These are phyloP conservation scores for Saturnispora diversa DNA, from an alignment of 805 yeast species.

Conservation along the genomic window DNA sequence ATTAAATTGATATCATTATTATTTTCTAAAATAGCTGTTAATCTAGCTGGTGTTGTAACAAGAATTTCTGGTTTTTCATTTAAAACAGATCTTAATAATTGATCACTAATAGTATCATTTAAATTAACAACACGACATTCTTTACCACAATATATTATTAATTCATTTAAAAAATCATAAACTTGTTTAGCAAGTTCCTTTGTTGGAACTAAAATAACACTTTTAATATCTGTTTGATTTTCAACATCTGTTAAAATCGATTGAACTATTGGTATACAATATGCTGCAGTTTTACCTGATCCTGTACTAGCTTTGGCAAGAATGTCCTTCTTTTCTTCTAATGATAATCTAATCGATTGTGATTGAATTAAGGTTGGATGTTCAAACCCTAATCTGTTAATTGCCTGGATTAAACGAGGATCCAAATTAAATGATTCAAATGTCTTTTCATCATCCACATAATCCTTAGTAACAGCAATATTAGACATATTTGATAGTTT, in stretches of 20 bases:
- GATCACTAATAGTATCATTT: slow-evolving; percentile 51
- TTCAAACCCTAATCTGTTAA: slow-evolving; percentile 68
- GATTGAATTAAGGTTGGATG: slow-evolving; percentile 90
- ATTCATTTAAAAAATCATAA: slow-evolving; percentile 53
- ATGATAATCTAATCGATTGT: slow-evolving; percentile 83
- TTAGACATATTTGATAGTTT: slow-evolving; percentile 16
- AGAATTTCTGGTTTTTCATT: slow-evolving; percentile 71
- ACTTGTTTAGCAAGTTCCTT: slow-evolving; percentile 89
- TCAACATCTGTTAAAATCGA: slow-evolving; percentile 45
- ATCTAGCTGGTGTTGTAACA: slow-evolving; percentile 80
- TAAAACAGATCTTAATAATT: slow-evolving; percentile 63
- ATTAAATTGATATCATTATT: slow-evolving; percentile 40
- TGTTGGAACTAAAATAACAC: slow-evolving; percentile 84
- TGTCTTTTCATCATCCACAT: slow-evolving; percentile 58
- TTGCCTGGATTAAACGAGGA: slow-evolving; percentile 75
- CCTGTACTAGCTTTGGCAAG: slow-evolving; percentile 94
- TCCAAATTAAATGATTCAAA: slow-evolving; percentile 79
- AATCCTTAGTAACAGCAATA: slow-evolving; percentile 55
- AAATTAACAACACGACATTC: slow-evolving; percentile 59
- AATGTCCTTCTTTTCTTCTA: slow-evolving; percentile 84
- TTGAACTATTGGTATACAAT: slow-evolving; percentile 79
- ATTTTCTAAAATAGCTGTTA: slow-evolving; percentile 47
- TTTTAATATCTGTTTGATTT: slow-evolving; percentile 33
- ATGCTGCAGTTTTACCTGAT: slow-evolving; percentile 92
- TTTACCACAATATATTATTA: slow-evolving; percentile 64